Evolutionary conservation across 2,329 filamentous ascomycete species (phyloP).

Genomic region (Epichloe festucae): DNA sequence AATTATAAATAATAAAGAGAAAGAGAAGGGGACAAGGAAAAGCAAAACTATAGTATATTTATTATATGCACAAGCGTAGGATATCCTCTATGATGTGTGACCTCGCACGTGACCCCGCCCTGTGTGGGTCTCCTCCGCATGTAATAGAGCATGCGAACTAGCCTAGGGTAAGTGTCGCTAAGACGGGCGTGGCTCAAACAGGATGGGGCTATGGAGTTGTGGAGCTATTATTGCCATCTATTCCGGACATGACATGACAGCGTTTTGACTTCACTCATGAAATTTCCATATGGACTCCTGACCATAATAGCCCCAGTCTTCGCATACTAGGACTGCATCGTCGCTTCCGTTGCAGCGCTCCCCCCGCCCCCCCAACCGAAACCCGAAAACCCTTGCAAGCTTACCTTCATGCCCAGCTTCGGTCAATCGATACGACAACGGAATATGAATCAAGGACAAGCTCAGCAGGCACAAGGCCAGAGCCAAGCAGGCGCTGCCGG

Average conservation of each 20-base stretch:
- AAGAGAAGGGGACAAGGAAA: no score
- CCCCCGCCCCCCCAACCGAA: not conserved
- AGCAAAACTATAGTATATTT: no score
- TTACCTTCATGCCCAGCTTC: not conserved
- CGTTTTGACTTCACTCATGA: not conserved
- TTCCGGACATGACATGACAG: not conserved
- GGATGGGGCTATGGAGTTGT: no score
- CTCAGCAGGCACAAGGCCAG: slow-evolving; percentile 11
- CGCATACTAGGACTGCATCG: not conserved
- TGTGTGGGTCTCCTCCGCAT: no score
- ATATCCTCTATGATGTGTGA: no score
- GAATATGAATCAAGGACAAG: slow-evolving; percentile 16
- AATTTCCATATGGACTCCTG: not conserved
- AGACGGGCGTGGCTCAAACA: no score
- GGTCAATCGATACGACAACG: not conserved
- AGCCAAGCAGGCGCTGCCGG: slow-evolving; percentile 13
- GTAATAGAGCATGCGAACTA: no score
- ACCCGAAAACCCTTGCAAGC: not conserved
- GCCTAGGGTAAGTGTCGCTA: no score
- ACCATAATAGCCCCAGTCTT: not conserved
- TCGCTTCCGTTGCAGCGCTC: not conserved
- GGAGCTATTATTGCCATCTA: no score
- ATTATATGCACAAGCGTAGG: no score
- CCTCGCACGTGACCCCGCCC: no score
- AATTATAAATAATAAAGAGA: no score